Evolutionary conservation across 345 rosid genomes (phyloP).

Genomic region (Nephelium lappaceum): DNA sequence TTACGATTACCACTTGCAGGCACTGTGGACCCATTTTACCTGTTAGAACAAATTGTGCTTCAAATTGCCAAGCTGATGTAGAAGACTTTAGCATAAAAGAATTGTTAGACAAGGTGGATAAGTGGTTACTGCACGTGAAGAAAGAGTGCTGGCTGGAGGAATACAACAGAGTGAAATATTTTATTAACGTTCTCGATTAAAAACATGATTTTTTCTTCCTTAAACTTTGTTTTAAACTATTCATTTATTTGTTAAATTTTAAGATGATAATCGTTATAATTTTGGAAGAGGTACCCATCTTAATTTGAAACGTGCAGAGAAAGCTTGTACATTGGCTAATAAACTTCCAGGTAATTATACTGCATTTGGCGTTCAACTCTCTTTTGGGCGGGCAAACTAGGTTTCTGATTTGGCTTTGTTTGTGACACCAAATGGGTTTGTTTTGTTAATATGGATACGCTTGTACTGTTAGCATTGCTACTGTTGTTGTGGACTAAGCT

Average conservation of each 20-base stretch:
- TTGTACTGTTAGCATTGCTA: neutral
- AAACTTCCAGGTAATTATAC: slow-evolving; percentile 68
- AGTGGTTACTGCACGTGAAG: slow-evolving; percentile 75
- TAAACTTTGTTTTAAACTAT: slow-evolving; percentile 13
- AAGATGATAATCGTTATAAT: slow-evolving; percentile 77
- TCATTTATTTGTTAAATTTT: slow-evolving; percentile 22
- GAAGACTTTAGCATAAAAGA: slow-evolving; percentile 71
- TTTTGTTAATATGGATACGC: neutral
- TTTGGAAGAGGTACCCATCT: slow-evolving; percentile 84
- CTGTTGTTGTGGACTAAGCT: neutral
- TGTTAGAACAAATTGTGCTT: slow-evolving; percentile 58
- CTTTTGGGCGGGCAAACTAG: neutral
- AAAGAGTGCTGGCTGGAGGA: slow-evolving; percentile 84
- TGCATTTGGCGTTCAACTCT: neutral
- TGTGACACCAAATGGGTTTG: neutral
- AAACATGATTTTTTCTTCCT: neutral
- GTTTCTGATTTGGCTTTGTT: neutral
- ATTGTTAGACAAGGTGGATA: slow-evolving; percentile 71
- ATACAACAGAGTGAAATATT: slow-evolving; percentile 56
- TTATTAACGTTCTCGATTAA: neutral
- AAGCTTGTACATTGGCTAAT: slow-evolving; percentile 57
- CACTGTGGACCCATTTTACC: no score
- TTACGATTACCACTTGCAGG: no score
- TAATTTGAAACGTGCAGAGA: slow-evolving; percentile 73
- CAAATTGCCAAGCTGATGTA: slow-evolving; percentile 64